Percentiles rank a stretch among this genome's conserved stretches.
Evolutionary conservation across 768 basidiomycete genomes (phyloP).

Genomic region (Tephrocybe sp.): DNA sequence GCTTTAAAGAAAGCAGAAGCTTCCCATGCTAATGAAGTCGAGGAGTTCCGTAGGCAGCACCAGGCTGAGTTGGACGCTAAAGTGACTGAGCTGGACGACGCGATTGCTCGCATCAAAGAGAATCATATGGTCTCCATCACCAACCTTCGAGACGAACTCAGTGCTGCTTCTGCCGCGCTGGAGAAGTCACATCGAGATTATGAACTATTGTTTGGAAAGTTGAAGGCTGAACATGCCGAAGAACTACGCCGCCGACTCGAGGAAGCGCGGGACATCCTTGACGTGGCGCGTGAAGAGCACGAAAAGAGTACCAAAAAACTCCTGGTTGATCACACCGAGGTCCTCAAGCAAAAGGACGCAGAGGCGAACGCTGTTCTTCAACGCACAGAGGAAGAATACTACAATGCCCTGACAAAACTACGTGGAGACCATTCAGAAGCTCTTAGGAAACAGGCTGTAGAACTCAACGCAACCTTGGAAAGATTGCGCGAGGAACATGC

Average conservation of each 20-base stretch:
- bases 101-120: slow-evolving; percentile 48
- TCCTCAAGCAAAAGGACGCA: slow-evolving; percentile 61
- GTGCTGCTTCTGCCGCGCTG: slow-evolving; percentile 39
- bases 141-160: slow-evolving; percentile 43
- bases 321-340: slow-evolving; percentile 52
- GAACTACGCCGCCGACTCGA: slow-evolving; percentile 52
- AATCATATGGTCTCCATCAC: slow-evolving; percentile 45
- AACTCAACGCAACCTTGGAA: slow-evolving; percentile 62
- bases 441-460: slow-evolving; percentile 59
- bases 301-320: slow-evolving; percentile 48
- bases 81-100: slow-evolving; percentile 35
- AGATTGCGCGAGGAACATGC: slow-evolving; percentile 77
- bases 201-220: slow-evolving; percentile 57
- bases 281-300: slow-evolving; percentile 52
- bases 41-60: slow-evolving; percentile 39
- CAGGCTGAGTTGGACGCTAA: slow-evolving; percentile 26
- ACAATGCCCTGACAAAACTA: slow-evolving; percentile 76
- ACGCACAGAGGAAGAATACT: slow-evolving; percentile 79
- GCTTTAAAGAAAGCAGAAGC: slow-evolving; percentile 28
- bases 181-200: slow-evolving; percentile 57
- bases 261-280: slow-evolving; percentile 52
- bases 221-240: slow-evolving; percentile 53
- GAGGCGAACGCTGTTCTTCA: slow-evolving; percentile 56
- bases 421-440: slow-evolving; percentile 70
- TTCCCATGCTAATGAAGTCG: slow-evolving; percentile 40